phyloP scores from a whole-genome alignment of 345 rosid species.

The Hevea brasiliensis region DNA sequence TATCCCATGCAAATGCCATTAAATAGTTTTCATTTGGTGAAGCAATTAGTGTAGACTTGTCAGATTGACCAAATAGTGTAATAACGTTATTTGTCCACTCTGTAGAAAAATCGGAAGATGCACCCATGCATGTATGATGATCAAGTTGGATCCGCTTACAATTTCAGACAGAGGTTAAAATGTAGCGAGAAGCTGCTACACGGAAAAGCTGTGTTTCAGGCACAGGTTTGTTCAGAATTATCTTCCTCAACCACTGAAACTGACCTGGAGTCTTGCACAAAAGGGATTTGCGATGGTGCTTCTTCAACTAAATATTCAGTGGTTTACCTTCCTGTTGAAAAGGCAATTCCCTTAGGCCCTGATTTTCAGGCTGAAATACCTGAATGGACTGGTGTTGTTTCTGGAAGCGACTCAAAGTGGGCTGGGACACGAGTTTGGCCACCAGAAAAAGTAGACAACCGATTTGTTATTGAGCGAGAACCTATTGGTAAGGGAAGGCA shows the following conservation, averaged over 20 bases:
- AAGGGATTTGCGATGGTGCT: slow-evolving; percentile 20
- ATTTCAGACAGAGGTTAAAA: slow-evolving; percentile 64
- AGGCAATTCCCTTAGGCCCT: slow-evolving; percentile 54
- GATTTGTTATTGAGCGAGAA: slow-evolving; percentile 65
- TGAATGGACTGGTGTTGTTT: slow-evolving; percentile 51
- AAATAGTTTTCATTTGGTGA: background rate
- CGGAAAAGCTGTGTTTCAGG: slow-evolving; percentile 24
- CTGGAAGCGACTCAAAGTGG: slow-evolving; percentile 72
- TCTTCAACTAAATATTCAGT: slow-evolving; percentile 32
- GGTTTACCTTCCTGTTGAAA: slow-evolving; percentile 35
- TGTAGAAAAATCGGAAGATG: slow-evolving; percentile 72
- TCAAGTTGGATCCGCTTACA: slow-evolving; percentile 58
- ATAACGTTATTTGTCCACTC: slow-evolving; percentile 15
- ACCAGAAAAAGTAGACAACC: slow-evolving; percentile 34
- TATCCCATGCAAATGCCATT: too few relatives aligned
- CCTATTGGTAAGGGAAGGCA: slow-evolving; percentile 87
- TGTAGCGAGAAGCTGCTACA: slow-evolving; percentile 25
- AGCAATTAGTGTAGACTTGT: background rate
- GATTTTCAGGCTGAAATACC: slow-evolving; percentile 72
- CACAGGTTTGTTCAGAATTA: slow-evolving; percentile 28
- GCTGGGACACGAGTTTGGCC: slow-evolving; percentile 80
- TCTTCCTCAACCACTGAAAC: slow-evolving; percentile 28
- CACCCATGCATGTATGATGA: slow-evolving; percentile 79
- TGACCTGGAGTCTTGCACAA: slow-evolving; percentile 23
- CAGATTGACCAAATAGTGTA: background rate